Conservation (phyloP, 1,284 basidiomycete genomes). For the Moesziomyces antarcticus region DNA sequence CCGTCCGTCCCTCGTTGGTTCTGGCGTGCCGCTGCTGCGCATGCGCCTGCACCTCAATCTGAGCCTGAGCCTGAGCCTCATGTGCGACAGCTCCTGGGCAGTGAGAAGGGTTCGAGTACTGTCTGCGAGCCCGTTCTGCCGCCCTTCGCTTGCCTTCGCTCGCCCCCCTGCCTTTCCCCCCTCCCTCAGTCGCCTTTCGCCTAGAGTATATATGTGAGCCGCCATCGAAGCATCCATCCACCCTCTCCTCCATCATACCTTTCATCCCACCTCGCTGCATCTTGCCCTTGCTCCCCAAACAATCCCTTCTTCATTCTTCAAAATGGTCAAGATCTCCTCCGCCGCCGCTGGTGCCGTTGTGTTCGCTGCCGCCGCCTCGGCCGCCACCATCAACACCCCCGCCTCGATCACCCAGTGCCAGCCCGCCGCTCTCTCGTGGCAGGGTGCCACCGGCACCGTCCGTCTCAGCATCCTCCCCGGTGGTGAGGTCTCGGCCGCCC, state of each 20-base stretch:
- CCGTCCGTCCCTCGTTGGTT: no score
- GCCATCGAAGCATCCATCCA: conserved; percentile 12
- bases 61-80: not conserved
- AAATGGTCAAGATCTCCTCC: conserved; percentile 50
- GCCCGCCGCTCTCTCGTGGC: conserved; percentile 41
- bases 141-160: not conserved
- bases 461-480: conserved; percentile 40
- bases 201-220: conserved; percentile 26
- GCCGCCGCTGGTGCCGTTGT: conserved; percentile 47
- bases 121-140: not conserved
- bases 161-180: not conserved
- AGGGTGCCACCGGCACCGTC: conserved; percentile 36
- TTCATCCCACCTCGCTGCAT: conserved; percentile 1
- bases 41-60: not conserved
- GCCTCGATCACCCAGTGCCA: conserved; percentile 44
- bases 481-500: conserved; percentile 47
- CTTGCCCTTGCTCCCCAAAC: conserved; percentile 6
- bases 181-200: not conserved
- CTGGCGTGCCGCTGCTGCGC: not conserved
- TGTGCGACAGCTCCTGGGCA: no score
- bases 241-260: conserved; percentile 2
- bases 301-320: conserved; percentile 8
- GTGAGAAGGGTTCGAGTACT: not conserved
- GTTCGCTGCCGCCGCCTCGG: conserved; percentile 39
- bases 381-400: conserved; percentile 45